Base-by-base conservation (phyloP, 495 filamentous ascomycete species). In the Geoglossum glabrum region DNA sequence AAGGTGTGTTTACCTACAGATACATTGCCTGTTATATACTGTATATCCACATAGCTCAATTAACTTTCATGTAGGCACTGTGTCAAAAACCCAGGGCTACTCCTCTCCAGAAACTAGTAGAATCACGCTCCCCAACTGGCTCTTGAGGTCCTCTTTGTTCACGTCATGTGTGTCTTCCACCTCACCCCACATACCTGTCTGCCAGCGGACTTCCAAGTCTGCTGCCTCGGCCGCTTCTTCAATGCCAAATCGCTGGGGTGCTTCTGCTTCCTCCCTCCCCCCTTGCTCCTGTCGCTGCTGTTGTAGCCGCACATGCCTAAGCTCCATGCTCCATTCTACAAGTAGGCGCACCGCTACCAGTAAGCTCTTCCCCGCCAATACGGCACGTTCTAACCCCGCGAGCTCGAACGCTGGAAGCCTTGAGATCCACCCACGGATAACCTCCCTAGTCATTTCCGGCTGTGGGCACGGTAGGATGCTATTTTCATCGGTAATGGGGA, bases 131-230 rank as follows among this genome's bases (percentile, higher is more conserved):
- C 90, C 92, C 59, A 98, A 68, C 72, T 95, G 92, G 62, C 92
- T 77, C 68, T 77, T 78, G 62, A 97, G 45, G 71, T 98, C 92
- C 71, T 94, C 92, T 68, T 81, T 87, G 64, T 95, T 83, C 1
- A 98, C 92, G 79, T 98, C 92, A 70, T 98, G 93, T 43, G 89
- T 94, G 71, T 98, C 92, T 70, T 98, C 93, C 3, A 98, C 92
- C 72, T 93, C 89, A 1, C 92, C 92, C 89, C 92, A 97, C 71
- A 81, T 77, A 17, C 79, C 72, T 5, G 84, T 94, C 76, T 98
- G 92, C 83, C 86, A 96, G 61, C 76, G 74, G 19, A 95, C 87
- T 74, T 98, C 92, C 23, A 92, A 62, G 61, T 79, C 93, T 3
- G 82, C 81, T 26, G 87, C 80, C 67, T 79, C 72, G 3, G 86